Percentiles rank a stretch among this genome's conserved stretches.
phyloP scores from a whole-genome alignment of 202 grass and related monocot genomes.

The Zizania palustris region DNA sequence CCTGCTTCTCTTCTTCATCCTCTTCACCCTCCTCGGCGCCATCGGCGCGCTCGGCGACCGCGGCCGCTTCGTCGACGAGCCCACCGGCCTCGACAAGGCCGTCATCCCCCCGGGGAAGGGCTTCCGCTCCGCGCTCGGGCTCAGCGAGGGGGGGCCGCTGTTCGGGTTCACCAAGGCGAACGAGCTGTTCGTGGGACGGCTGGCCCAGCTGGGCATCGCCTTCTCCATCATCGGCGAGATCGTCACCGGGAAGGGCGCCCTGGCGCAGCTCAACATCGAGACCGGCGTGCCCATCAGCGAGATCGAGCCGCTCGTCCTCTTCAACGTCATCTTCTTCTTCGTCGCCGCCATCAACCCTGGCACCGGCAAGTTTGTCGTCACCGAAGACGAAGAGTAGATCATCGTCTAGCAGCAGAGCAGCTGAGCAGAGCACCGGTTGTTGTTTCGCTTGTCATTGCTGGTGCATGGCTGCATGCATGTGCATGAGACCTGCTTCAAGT shows the following conservation, averaged over 20 bases:
- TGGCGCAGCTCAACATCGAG: slow-evolving; percentile 97
- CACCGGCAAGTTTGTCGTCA: slow-evolving; percentile 74
- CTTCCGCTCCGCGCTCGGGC: slow-evolving; percentile 70
- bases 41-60: slow-evolving; percentile 98
- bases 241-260: slow-evolving; percentile 93
- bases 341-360: slow-evolving; percentile 92
- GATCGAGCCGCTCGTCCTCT: slow-evolving; percentile 91
- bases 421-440: too few species aligned
- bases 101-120: slow-evolving; percentile 92
- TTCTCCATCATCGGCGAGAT: slow-evolving; percentile 99
- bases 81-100: slow-evolving; percentile 77
- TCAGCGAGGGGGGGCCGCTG: slow-evolving; percentile 81
- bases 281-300: slow-evolving; percentile 94
- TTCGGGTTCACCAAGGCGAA: slow-evolving; percentile 99
- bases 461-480: not conserved
- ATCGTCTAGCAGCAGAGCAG: not conserved
- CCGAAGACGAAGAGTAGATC: slow-evolving; percentile 58
- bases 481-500: slow-evolving; percentile 6
- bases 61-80: slow-evolving; percentile 75
- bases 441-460: too few species aligned
- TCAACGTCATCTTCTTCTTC: slow-evolving; percentile 97
- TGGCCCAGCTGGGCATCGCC: slow-evolving; percentile 93
- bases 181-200: slow-evolving; percentile 96
- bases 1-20: slow-evolving; percentile 99
- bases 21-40: slow-evolving; percentile 97